Base-by-base conservation (phyloP, 2,329 filamentous ascomycete species). In the Aaosphaeria pasadenensis region DNA sequence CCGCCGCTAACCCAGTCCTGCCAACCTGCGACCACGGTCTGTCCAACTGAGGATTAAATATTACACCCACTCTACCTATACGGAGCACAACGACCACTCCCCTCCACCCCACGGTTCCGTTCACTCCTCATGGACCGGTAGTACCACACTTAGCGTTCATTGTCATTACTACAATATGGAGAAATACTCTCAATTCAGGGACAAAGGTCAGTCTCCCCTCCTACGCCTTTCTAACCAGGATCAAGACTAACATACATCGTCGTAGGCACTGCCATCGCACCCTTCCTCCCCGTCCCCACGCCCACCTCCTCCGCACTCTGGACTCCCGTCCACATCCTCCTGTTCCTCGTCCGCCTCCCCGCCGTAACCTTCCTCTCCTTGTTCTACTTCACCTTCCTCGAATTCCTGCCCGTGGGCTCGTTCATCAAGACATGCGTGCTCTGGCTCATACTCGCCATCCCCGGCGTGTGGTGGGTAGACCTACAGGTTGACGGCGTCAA, bases 401-500 rank as follows among this genome's bases (percentile, higher is more conserved):
- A 92, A 74, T 88, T 86, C 80, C 81, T 96, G 11, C 91, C 91
- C 0, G 77, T 87, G 7, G 84, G 83, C 1, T 79, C 80, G 6
- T 63, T 85, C 32, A 73, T 85, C 39, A 90, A 90, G 63, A 97
- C 97, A 73, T 83, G 88, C 9, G 83, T 90, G 43, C 75, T 97
- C 45, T 97, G 94, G 92, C 81, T 84, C 51, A 82, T 97, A 56
- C 82, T 99, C 58, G 87, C 85, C 35, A 87, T 95, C 50, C 90
- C 91, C 0, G 92, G 94, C 30, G 89, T 99, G 49, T 97, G 91
- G 91, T 97, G 92, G 92, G 86, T 96, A 48, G 94, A 99, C 71
- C 77, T 99, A n/a, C 92, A 96, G 71, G 89, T 99, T 56, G 94
- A 99, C 69, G 92, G 92, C 49, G 94, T 99, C 46, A 91, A 89